Evolutionary conservation across 176 grass and related monocot species (phyloP), one percentile per base, ranked within the genome.

Genomic region (Triticum turgidum): DNA sequence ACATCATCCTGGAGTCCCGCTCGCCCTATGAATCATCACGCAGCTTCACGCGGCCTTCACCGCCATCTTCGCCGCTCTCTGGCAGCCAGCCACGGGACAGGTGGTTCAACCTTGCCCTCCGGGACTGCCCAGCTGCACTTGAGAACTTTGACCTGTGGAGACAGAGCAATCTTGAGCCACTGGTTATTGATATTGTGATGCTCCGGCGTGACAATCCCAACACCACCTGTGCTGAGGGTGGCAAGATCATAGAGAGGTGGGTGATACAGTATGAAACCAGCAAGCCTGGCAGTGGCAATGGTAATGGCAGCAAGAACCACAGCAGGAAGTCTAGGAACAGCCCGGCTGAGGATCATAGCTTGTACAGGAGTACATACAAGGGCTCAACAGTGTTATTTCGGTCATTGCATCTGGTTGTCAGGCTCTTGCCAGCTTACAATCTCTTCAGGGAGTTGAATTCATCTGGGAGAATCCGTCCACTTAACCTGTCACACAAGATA

Each of bases 91-190:
- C 91, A 2, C 86, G 91, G 0, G 93, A 98, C 88, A 83, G 86
- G 65, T 98, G 96, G 96, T 98, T 98, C 82, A 95, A 98, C 66
- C 85, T 98, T 0, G 96, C 93, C 1, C 94, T 98, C 42, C 77
- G 84, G 42, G 91, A 94, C 54, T 98, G 90, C 76, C 96, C 96
- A 4, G 96, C 96, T 4, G 96, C 93, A 14, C 91, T 98, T 0
- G 93, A 98, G 88, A 98, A 98, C 78, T 98, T 91, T 17, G 96
- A 98, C 85, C 76, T 95, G 72, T 94, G 96, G 96, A 58, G 96
- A 0, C 91, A 94, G 84, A 98, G 96, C 90, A 95, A 98, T 83
- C 93, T 95, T 3, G 96, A 98, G 24, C 96, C 93, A 0, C 68
- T 98, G 81, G 84, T 98, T 61, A 91, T 98, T 66, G 96, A 98